A percentile compares a stretch with the other conserved stretches of the same genome.
phyloP scores from a whole-genome alignment of 805 yeast species.

The Candida mattraensis region DNA sequence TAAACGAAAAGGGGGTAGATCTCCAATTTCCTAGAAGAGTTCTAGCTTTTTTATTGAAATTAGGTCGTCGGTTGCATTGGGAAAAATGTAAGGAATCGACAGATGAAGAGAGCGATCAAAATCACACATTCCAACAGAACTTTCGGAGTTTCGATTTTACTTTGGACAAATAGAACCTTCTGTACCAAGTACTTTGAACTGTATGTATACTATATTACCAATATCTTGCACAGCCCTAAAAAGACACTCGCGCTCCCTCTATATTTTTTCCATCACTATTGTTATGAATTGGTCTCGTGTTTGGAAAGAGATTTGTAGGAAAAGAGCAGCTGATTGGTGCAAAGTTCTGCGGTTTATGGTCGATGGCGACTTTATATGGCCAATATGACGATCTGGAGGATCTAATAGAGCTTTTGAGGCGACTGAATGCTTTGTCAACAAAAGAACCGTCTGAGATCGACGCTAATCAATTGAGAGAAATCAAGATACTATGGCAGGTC shows the following conservation, averaged over 20 bases:
- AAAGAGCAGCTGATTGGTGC: background rate
- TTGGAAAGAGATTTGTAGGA: too few relatives aligned
- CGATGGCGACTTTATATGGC: too few relatives aligned
- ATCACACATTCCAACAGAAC: constrained; percentile 57
- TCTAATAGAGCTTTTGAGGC: constrained; percentile 16
- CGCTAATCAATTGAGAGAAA: constrained; percentile 11
- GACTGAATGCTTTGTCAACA: constrained; percentile 13
- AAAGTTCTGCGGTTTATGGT: too few relatives aligned
- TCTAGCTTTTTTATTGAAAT: constrained; percentile 58
- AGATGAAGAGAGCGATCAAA: constrained; percentile 62
- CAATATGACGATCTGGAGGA: constrained; percentile 17
- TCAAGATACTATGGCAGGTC: constrained; percentile 26
- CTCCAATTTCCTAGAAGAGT: constrained; percentile 84
- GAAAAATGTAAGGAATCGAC: constrained; percentile 67
- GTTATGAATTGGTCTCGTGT: too few relatives aligned
- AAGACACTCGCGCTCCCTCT: too few relatives aligned
- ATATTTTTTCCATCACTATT: too few relatives aligned
- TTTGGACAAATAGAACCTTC: too few relatives aligned
- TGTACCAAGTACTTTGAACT: too few relatives aligned
- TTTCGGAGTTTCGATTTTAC: constrained; percentile 59
- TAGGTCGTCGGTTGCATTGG: constrained; percentile 72
- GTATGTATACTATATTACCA: too few relatives aligned
- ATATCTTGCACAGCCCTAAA: too few relatives aligned
- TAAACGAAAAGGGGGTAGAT: constrained; percentile 46
- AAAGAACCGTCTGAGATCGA: constrained; percentile 7